phyloP scores from a whole-genome alignment of 108 stramenopile genomes.

The Discostella pseudostelligera region DNA sequence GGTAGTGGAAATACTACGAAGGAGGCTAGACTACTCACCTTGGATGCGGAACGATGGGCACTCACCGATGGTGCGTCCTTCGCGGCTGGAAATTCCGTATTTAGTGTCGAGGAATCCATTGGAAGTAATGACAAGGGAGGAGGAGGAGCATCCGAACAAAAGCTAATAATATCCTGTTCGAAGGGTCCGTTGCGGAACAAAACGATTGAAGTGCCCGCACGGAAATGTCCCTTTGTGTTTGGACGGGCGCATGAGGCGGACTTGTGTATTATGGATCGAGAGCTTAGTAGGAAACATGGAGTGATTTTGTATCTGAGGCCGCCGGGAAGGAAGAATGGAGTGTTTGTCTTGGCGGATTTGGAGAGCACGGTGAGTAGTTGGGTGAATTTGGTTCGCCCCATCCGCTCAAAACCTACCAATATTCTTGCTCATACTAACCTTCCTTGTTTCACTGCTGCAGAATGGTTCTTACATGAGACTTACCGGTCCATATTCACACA shows the following conservation, averaged over 20 bases:
- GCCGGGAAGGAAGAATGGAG: conserved; percentile 52
- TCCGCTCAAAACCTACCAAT: not conserved
- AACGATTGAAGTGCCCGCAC: conserved; percentile 74
- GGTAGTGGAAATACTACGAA: conserved; percentile 47
- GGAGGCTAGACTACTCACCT: conserved; percentile 74
- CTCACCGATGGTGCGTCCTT: conserved; percentile 82
- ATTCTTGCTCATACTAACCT: conserved; percentile 22
- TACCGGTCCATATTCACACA: conserved; percentile 79
- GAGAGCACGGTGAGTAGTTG: conserved; percentile 85
- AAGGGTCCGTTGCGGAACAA: conserved; percentile 89
- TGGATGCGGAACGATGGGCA: conserved; percentile 88
- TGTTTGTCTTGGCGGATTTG: conserved; percentile 79
- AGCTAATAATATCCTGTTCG: conserved; percentile 84
- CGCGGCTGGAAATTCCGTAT: conserved; percentile 88
- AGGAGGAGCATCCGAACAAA: conserved; percentile 53
- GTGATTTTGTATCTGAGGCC: conserved; percentile 71
- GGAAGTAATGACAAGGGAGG: conserved; percentile 32
- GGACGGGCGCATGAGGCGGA: conserved; percentile 90
- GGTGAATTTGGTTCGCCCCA: not conserved
- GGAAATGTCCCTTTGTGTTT: conserved; percentile 83
- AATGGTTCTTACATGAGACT: conserved; percentile 91
- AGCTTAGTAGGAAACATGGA: conserved; percentile 83
- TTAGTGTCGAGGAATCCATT: conserved; percentile 84
- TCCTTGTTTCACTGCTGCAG: no score
- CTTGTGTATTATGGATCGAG: conserved; percentile 88